These are phyloP conservation scores for Phytopythium cucurbitacearum DNA, from an alignment of 352 stramenopile genomes.

Conservation along the genomic window DNA sequence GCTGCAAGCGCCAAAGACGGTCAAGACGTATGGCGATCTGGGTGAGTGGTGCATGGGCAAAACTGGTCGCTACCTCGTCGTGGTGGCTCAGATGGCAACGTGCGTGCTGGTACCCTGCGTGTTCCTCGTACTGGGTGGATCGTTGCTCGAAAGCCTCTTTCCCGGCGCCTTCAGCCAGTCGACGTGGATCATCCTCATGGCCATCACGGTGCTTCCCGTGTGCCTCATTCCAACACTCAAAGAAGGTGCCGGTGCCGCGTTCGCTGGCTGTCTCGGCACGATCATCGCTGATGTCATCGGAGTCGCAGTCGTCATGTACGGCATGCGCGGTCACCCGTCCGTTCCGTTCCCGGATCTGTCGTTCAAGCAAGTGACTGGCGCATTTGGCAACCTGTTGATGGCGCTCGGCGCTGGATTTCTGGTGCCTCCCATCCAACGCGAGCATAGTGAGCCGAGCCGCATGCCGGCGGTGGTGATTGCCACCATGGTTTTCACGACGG, in stretches of 20 bases:
- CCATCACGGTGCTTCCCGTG: slow-evolving; percentile 25
- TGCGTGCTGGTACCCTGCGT: slow-evolving; percentile 27
- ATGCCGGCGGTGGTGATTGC: slow-evolving; percentile 31
- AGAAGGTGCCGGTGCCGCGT: slow-evolving; percentile 24
- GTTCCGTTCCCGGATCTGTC: slow-evolving; percentile 14
- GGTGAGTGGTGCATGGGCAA: slow-evolving; percentile 45
- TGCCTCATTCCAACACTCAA: slow-evolving; percentile 37
- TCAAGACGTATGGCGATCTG: slow-evolving; percentile 44
- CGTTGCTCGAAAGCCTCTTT: slow-evolving; percentile 26
- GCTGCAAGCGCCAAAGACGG: slow-evolving; percentile 26
- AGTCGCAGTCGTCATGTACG: slow-evolving; percentile 15
- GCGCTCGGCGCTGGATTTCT: slow-evolving; percentile 32
- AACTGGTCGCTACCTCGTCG: slow-evolving; percentile 22
- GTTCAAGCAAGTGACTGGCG: slow-evolving; percentile 21
- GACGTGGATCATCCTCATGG: slow-evolving; percentile 43
- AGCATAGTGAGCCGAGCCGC: slow-evolving; percentile 25
- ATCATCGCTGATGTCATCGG: slow-evolving; percentile 33
- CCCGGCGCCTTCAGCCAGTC: slow-evolving; percentile 21
- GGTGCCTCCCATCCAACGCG: slow-evolving; percentile 27
- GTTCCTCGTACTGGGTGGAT: slow-evolving; percentile 38
- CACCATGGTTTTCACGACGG: slow-evolving; percentile 23
- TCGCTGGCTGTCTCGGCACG: slow-evolving; percentile 33
- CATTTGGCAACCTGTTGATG: slow-evolving; percentile 35
- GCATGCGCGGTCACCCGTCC: slow-evolving; percentile 22
- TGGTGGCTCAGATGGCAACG: slow-evolving; percentile 22